A percentile compares a stretch with the other conserved stretches of the same genome.
These are phyloP conservation scores for Ophiognomonia clavigignenti-juglandacearum DNA, from an alignment of 2,329 filamentous ascomycete genomes.

Conservation along the genomic window DNA sequence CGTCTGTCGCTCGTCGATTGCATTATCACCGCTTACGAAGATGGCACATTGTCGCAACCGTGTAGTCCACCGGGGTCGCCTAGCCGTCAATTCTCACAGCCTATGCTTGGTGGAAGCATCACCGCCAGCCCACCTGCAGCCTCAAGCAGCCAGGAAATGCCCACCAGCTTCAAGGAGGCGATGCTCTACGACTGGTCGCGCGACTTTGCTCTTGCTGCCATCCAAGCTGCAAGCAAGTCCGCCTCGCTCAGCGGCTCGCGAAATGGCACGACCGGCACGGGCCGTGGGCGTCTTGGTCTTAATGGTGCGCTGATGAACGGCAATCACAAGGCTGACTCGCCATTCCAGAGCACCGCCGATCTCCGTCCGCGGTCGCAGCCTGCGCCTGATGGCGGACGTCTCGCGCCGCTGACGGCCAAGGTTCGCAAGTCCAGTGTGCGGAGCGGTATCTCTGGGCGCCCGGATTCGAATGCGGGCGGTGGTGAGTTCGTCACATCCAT, in stretches of 20 bases:
- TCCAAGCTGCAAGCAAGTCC: constrained; percentile 65
- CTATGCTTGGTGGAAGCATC: constrained; percentile 49
- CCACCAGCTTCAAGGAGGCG: constrained; percentile 63
- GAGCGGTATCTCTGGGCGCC: constrained; percentile 43
- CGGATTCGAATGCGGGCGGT: constrained; percentile 35
- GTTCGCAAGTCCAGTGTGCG: constrained; percentile 50
- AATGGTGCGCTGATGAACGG: constrained; percentile 40
- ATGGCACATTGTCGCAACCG: constrained; percentile 57
- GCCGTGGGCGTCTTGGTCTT: constrained; percentile 53
- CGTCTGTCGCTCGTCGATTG: constrained; percentile 66
- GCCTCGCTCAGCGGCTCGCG: constrained; percentile 73
- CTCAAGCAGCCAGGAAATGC: constrained; percentile 51
- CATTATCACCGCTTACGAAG: constrained; percentile 67
- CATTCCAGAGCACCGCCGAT: constrained; percentile 45
- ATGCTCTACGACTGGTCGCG: constrained; percentile 78
- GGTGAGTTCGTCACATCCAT: constrained; percentile 51
- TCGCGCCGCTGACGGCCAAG: constrained; percentile 32
- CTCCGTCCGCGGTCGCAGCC: constrained; percentile 44
- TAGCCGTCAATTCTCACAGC: constrained; percentile 56
- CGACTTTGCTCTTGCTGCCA: constrained; percentile 63
- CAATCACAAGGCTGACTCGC: constrained; percentile 35
- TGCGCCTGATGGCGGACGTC: constrained; percentile 23
- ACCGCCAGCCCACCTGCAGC: constrained; percentile 31
- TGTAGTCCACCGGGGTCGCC: constrained; percentile 68
- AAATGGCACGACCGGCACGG: constrained; percentile 53